Conservation (phyloP, 2,329 filamentous ascomycete genomes). For the Colletotrichum eleusines region DNA sequence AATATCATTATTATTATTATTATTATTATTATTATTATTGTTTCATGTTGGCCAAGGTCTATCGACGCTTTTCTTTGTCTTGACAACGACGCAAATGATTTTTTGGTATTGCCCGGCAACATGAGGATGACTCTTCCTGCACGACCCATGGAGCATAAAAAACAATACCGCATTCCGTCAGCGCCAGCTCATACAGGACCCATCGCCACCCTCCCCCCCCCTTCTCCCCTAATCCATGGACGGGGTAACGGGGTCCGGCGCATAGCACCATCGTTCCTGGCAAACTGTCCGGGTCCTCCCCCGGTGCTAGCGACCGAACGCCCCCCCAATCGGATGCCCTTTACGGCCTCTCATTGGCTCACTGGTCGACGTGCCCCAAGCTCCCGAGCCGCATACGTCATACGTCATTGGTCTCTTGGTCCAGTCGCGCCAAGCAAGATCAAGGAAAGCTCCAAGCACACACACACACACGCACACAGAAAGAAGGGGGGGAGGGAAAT, state of each 20-base stretch:
- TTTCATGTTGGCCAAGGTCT: not conserved
- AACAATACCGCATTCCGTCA: not conserved
- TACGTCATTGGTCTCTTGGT: constrained; percentile 38
- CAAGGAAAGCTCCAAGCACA: constrained; percentile 37
- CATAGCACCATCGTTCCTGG: constrained; percentile 37
- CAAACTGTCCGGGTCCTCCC: constrained; percentile 27
- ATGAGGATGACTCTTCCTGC: not conserved
- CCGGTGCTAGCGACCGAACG: constrained; percentile 14
- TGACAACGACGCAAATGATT: not conserved
- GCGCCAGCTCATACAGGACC: constrained; percentile 5
- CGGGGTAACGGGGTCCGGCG: constrained; percentile 7
- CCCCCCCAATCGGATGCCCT: constrained; percentile 7
- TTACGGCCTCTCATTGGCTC: constrained; percentile 24
- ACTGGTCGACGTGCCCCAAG: constrained; percentile 30
- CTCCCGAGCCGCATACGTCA: constrained; percentile 40
- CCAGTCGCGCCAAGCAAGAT: constrained; percentile 37
- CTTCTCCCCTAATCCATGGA: no score
- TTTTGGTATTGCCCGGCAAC: constrained; percentile 13
- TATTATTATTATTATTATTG: accelerated
- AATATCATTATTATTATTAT: no score
- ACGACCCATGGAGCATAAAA: constrained; percentile 5
- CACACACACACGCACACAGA: no score
- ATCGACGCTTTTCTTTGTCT: not conserved
- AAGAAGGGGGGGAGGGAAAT: not conserved
- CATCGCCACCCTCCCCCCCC: not conserved